Evolutionary conservation across 345 rosid species (phyloP).

Genomic region (Eucalyptus guilfoylei): DNA sequence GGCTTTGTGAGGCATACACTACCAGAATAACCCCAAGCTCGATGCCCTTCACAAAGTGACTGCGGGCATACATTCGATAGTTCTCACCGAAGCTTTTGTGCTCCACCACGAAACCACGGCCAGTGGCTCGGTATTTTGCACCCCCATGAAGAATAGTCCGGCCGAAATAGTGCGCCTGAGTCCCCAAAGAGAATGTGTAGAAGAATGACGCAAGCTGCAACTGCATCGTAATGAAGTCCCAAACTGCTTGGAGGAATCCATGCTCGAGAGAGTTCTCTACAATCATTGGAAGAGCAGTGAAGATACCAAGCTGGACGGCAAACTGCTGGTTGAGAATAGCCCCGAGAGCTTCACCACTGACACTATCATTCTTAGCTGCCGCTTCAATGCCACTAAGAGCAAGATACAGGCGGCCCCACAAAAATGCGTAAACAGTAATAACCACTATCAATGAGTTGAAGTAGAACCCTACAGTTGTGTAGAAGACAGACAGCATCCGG

Average conservation of each 20-base stretch:
- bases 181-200: conserved; percentile 85
- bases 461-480: conserved; percentile 63
- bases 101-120: conserved; percentile 88
- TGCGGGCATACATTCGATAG: conserved; percentile 70
- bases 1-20: conserved; percentile 66
- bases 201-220: conserved; percentile 73
- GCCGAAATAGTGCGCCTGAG: conserved; percentile 75
- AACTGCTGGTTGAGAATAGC: conserved; percentile 84
- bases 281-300: conserved; percentile 83
- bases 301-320: conserved; percentile 66
- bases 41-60: conserved; percentile 83
- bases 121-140: conserved; percentile 87
- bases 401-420: conserved; percentile 85
- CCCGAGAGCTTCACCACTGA: conserved; percentile 41
- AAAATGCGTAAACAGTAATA: conserved; percentile 55
- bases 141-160: conserved; percentile 93
- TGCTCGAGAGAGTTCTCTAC: conserved; percentile 79
- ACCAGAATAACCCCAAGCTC: conserved; percentile 76
- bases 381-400: conserved; percentile 77
- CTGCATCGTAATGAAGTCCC: conserved; percentile 87
- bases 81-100: conserved; percentile 79
- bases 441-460: conserved; percentile 70
- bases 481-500: conserved; percentile 77
- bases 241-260: conserved; percentile 70
- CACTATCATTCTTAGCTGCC: conserved; percentile 18